These are phyloP conservation scores for Pseudogymnoascus sp. DNA, from an alignment of 2,329 filamentous ascomycete genomes.

Conservation along the genomic window DNA sequence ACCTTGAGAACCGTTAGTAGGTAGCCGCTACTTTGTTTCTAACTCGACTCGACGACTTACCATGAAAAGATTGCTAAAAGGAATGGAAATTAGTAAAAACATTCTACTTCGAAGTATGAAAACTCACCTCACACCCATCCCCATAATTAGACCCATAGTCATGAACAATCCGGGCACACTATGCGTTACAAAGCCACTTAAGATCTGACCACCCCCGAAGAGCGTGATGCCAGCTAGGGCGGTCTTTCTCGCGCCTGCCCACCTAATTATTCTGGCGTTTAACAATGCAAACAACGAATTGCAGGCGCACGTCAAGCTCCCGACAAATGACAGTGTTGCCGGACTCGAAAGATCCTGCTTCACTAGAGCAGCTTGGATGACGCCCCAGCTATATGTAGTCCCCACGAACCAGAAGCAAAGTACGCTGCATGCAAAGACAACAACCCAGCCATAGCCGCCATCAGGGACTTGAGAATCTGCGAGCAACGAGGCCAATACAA, in stretches of 20 bases:
- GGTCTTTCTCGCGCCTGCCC: conserved; percentile 40
- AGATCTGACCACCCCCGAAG: conserved; percentile 42
- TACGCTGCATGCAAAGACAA: conserved; percentile 43
- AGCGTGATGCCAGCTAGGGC: conserved; percentile 42
- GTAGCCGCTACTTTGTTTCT: conserved; percentile 18
- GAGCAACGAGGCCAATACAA: conserved; percentile 37
- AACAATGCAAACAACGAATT: conserved; percentile 45
- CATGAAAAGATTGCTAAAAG: conserved; percentile 21
- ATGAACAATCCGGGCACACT: conserved; percentile 42
- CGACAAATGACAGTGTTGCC: conserved; percentile 51
- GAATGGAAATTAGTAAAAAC: not conserved
- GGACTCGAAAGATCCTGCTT: conserved; percentile 39
- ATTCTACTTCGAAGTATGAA: not conserved
- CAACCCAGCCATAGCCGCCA: conserved; percentile 49
- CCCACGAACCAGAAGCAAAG: conserved; percentile 51
- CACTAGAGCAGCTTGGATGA: conserved; percentile 51
- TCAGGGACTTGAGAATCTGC: conserved; percentile 43
- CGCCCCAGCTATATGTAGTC: conserved; percentile 51
- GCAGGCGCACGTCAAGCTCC: conserved; percentile 43
- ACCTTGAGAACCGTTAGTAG: conserved; percentile 33
- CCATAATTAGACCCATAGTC: conserved; percentile 40
- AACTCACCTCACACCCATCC: conserved; percentile 36
- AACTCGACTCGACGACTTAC: conserved; percentile 12
- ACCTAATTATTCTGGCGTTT: conserved; percentile 43
- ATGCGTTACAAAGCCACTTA: conserved; percentile 39